phyloP scores from a whole-genome alignment of 176 grass and related monocot genomes.

The Miscanthus lutarioriparius region DNA sequence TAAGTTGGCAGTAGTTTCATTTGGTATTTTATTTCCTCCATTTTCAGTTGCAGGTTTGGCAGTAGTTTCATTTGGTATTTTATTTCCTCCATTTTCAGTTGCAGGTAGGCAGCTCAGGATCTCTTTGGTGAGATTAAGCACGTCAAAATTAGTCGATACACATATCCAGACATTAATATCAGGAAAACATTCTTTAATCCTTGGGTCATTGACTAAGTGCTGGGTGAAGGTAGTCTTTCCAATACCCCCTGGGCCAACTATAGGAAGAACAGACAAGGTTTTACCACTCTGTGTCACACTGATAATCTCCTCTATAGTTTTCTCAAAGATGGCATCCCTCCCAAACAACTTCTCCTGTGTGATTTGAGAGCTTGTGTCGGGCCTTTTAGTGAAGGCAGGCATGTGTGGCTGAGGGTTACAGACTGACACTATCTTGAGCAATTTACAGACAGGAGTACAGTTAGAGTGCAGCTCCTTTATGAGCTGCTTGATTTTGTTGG shows the following conservation, averaged over 20 bases:
- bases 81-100: background rate
- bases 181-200: slow-evolving; percentile 10
- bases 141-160: slow-evolving; percentile 41
- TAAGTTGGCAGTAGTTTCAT: background rate
- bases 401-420: background rate
- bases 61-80: background rate
- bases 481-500: background rate
- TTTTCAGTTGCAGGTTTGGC: too few species aligned
- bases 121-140: slow-evolving; percentile 20
- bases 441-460: background rate
- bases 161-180: background rate
- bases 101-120: background rate
- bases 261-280: slow-evolving; percentile 24
- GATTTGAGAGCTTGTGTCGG: background rate
- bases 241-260: slow-evolving; percentile 45
- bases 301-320: background rate
- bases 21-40: too few species aligned
- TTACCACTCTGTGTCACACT: accelerated
- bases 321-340: background rate
- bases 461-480: background rate
- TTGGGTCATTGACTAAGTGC: background rate
- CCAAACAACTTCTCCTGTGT: background rate
- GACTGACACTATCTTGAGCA: background rate
- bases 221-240: slow-evolving; percentile 53
- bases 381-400: background rate